phyloP scores from a whole-genome alignment of 768 basidiomycete genomes.

The Tylopilus subfusipes region DNA sequence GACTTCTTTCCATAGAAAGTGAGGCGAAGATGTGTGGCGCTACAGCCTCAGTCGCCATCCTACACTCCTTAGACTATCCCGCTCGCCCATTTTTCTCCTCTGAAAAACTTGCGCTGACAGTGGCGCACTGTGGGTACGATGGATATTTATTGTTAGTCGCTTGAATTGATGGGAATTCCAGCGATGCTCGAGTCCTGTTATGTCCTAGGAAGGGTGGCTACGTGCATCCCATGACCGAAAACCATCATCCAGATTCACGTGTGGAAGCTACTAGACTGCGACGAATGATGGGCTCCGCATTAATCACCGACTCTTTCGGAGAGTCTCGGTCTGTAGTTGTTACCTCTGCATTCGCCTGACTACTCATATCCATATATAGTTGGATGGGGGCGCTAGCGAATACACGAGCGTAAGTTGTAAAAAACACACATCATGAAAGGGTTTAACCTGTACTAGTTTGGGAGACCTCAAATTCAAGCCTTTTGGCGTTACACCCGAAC shows the following conservation, averaged over 20 bases:
- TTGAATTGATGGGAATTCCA: conserved; percentile 30
- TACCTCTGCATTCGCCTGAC: background rate
- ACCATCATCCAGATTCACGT: conserved; percentile 90
- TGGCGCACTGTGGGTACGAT: conserved; percentile 86
- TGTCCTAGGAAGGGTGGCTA: conserved; percentile 69
- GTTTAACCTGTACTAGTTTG: conserved; percentile 45
- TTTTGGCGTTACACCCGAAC: conserved; percentile 91
- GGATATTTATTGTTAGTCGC: conserved; percentile 14
- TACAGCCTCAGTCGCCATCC: conserved; percentile 83
- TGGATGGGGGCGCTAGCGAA: conserved; percentile 97
- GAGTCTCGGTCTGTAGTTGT: conserved; percentile 64
- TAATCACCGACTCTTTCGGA: conserved; percentile 93
- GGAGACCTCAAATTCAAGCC: conserved; percentile 88
- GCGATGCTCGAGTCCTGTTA: conserved; percentile 86
- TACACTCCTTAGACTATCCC: conserved; percentile 87
- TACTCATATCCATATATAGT: conserved; percentile 34
- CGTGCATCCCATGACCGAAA: conserved; percentile 87
- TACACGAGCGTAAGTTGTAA: conserved; percentile 67
- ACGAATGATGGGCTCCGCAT: conserved; percentile 83
- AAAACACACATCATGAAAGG: background rate
- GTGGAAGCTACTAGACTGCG: conserved; percentile 82
- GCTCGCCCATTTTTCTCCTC: conserved; percentile 81
- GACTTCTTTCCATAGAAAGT: conserved; percentile 62
- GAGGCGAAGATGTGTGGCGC: conserved; percentile 79
- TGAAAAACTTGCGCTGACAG: conserved; percentile 68